These are phyloP conservation scores for Logfia minima DNA, from an alignment of 129 eudicot species.

Conservation along the genomic window DNA sequence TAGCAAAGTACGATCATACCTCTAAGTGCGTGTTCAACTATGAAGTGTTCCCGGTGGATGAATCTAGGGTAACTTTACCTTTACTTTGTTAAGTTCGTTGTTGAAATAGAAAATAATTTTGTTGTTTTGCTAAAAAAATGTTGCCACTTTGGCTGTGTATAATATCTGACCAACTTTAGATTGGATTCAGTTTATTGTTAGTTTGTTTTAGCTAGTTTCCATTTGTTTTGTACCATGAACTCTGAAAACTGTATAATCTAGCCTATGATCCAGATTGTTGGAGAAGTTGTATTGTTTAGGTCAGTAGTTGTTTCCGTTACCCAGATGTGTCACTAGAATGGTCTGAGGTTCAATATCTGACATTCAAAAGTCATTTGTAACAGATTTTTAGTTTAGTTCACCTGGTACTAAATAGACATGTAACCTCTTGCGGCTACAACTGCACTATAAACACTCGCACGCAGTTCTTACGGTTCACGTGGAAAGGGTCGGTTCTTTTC, in stretches of 20 bases:
- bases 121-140: slow-evolving; percentile 3
- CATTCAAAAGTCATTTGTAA: not conserved
- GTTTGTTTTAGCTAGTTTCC: slow-evolving; percentile 12
- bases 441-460: no score
- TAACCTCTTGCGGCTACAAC: no score
- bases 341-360: not conserved
- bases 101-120: slow-evolving; percentile 20
- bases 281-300: not conserved
- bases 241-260: not conserved
- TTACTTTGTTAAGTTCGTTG: slow-evolving; percentile 9
- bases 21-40: not conserved
- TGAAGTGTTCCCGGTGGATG: slow-evolving; percentile 10
- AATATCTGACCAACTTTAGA: not conserved
- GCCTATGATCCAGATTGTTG: not conserved
- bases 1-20: not conserved
- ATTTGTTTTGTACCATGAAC: not conserved
- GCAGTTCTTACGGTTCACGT: no score
- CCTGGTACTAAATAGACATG: no score
- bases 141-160: slow-evolving; percentile 32
- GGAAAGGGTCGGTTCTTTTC: no score
- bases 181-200: slow-evolving; percentile 9
- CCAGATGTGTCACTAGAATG: not conserved
- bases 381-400: no score
- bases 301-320: not conserved
- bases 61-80: slow-evolving; percentile 15